A percentile compares a stretch with the other conserved stretches of the same genome.
These are phyloP conservation scores for Fagopyrum tataricum DNA, from an alignment of 148 eudicot species.

Conservation along the genomic window DNA sequence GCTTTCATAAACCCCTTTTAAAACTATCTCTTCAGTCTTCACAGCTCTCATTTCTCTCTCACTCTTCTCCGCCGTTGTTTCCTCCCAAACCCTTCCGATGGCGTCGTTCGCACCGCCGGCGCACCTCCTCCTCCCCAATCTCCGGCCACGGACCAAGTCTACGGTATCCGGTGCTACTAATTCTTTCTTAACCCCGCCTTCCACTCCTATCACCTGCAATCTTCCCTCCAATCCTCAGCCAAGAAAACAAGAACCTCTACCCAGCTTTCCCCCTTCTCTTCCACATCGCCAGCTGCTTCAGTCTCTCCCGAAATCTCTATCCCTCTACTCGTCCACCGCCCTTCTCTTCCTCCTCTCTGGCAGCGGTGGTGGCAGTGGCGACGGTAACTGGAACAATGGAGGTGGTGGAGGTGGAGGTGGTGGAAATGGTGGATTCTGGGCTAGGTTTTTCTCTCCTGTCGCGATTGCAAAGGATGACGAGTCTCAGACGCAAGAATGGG, in stretches of 20 bases:
- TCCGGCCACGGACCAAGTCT: conserved; percentile 9
- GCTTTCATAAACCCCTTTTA: conserved; percentile 16
- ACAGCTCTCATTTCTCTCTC: not conserved
- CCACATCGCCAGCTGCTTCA: too few species aligned
- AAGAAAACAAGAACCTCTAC: not conserved
- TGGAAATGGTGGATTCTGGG: conserved; percentile 46
- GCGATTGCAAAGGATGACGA: conserved; percentile 59
- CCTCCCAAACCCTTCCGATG: conserved; percentile 16
- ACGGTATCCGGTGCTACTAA: not conserved
- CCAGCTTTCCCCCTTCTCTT: conserved; percentile 4
- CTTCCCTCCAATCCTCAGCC: conserved; percentile 13
- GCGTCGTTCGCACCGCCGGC: conserved; percentile 27
- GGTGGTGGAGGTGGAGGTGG: conserved; percentile 34
- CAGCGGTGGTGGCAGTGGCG: conserved; percentile 16
- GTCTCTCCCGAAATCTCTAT: conserved; percentile 27
- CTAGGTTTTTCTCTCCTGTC: conserved; percentile 26
- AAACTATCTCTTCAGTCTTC: conserved; percentile 7
- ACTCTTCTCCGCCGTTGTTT: not conserved
- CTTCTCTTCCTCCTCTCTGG: conserved; percentile 21
- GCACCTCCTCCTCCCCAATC: conserved; percentile 15
- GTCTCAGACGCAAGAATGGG: conserved; percentile 42
- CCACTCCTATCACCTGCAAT: conserved; percentile 16
- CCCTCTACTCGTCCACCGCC: conserved; percentile 29
- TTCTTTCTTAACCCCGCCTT: not conserved
- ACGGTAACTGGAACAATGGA: conserved; percentile 14